Percentiles rank a stretch among this genome's conserved stretches.
phyloP scores from a whole-genome alignment of 2,329 filamentous ascomycete genomes.

The Fonsecaea erecta region DNA sequence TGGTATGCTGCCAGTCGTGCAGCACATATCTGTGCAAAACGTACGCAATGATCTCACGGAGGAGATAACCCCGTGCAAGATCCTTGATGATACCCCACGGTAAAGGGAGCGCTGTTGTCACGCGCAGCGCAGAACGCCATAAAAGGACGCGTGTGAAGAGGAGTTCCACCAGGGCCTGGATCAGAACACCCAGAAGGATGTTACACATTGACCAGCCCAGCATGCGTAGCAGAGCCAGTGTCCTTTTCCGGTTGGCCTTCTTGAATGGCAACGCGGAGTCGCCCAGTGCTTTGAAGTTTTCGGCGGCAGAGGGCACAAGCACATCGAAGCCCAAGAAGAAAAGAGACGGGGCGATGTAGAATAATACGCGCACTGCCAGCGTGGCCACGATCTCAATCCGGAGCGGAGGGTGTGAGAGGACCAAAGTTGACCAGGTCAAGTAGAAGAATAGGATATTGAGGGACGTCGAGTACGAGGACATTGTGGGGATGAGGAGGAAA shows the following conservation, averaged over 20 bases:
- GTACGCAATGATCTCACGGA: constrained; percentile 72
- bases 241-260: constrained; percentile 47
- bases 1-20: constrained; percentile 51
- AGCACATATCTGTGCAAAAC: constrained; percentile 73
- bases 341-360: constrained; percentile 75
- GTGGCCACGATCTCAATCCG: constrained; percentile 76
- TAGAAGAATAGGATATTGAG: constrained; percentile 89
- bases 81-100: constrained; percentile 66
- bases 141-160: constrained; percentile 59
- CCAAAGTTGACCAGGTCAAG: constrained; percentile 83
- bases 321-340: constrained; percentile 75
- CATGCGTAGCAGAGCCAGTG: constrained; percentile 49
- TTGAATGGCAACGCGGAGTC: constrained; percentile 54
- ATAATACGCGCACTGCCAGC: constrained; percentile 67
- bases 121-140: constrained; percentile 60
- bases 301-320: constrained; percentile 69
- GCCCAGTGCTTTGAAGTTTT: constrained; percentile 71
- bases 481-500: constrained; percentile 65
- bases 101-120: constrained; percentile 64
- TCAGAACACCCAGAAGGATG: constrained; percentile 55
- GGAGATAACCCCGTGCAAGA: constrained; percentile 56
- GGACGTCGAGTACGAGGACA: constrained; percentile 74
- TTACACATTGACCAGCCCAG: constrained; percentile 62
- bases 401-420: constrained; percentile 75
- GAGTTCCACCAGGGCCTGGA: constrained; percentile 63